These are phyloP conservation scores for Blastobotrys proliferans DNA, from an alignment of 1,139 yeast genomes.

Conservation along the genomic window DNA sequence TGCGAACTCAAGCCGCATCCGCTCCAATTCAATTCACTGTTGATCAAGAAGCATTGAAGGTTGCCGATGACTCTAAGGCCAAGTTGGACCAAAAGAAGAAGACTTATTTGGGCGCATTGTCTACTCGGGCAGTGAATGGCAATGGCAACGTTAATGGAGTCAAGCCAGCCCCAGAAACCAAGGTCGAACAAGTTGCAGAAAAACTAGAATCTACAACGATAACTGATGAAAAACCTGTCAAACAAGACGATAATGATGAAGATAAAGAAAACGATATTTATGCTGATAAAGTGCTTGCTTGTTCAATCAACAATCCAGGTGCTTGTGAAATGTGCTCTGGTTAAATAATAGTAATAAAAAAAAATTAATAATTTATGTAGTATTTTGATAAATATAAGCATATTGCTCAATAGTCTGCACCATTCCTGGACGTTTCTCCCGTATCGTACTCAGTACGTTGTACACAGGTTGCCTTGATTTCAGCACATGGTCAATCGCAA, in stretches of 20 bases:
- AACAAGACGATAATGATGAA: slow-evolving; percentile 14
- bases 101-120: slow-evolving; percentile 27
- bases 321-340: slow-evolving; percentile 99
- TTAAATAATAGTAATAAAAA: slow-evolving; percentile 35
- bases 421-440: slow-evolving; percentile 60
- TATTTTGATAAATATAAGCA: slow-evolving; percentile 14
- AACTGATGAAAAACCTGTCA: no score
- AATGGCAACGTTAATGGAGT: neutral
- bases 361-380: slow-evolving; percentile 2
- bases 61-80: slow-evolving; percentile 31
- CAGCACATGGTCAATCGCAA: slow-evolving; percentile 61
- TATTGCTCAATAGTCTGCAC: slow-evolving; percentile 61
- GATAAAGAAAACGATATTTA: slow-evolving; percentile 59
- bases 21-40: slow-evolving; percentile 92
- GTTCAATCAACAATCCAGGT: slow-evolving; percentile 95
- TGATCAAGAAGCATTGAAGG: slow-evolving; percentile 51
- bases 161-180: neutral
- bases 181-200: neutral
- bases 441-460: slow-evolving; percentile 42
- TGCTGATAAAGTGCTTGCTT: slow-evolving; percentile 90
- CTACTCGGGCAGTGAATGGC: slow-evolving; percentile 2
- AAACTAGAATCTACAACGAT: no score
- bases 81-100: slow-evolving; percentile 32
- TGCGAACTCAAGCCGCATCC: slow-evolving; percentile 93
- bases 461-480: slow-evolving; percentile 31